Percentiles rank a stretch among this genome's conserved stretches.
Evolutionary conservation across 1,284 basidiomycete genomes (phyloP).

Genomic region (Tilletia indica): DNA sequence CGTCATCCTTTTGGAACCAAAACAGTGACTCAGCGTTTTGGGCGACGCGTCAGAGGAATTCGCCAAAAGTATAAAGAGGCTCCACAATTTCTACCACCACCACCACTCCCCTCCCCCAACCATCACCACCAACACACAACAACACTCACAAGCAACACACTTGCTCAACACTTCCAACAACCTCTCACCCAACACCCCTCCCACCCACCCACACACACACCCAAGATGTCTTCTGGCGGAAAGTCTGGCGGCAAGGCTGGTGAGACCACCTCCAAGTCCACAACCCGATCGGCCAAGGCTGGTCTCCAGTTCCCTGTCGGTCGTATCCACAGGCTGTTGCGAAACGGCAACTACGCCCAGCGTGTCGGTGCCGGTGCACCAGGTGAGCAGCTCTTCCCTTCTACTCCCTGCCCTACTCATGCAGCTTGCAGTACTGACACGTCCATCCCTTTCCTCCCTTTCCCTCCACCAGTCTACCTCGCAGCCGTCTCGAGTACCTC

Average conservation of each 20-base stretch:
- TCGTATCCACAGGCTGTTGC: slow-evolving; percentile 51
- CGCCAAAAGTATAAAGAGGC: slow-evolving; percentile 1
- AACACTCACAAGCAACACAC: neutral
- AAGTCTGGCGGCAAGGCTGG: slow-evolving; percentile 51
- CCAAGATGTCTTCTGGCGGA: slow-evolving; percentile 43
- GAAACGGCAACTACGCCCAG: slow-evolving; percentile 52
- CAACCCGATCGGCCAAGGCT: slow-evolving; percentile 54
- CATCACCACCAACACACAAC: neutral
- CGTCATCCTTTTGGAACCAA: slow-evolving; percentile 15
- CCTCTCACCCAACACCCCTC: neutral
- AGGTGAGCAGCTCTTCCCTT: slow-evolving; percentile 58
- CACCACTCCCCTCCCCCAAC: neutral
- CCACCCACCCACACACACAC: slow-evolving; percentile 13
- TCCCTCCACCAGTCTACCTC: slow-evolving; percentile 67
- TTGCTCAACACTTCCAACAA: neutral
- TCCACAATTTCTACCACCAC: neutral
- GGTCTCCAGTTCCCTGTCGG: slow-evolving; percentile 53
- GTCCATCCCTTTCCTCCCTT: neutral
- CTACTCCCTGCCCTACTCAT: neutral
- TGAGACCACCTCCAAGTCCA: slow-evolving; percentile 56
- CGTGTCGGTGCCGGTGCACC: slow-evolving; percentile 52
- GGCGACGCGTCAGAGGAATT: slow-evolving; percentile 22
- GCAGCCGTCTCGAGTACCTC: slow-evolving; percentile 81
- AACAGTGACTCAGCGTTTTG: too few relatives aligned
- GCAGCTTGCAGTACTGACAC: neutral